These are phyloP conservation scores for Microcos paniculata DNA, from an alignment of 345 rosid genomes.

Conservation along the genomic window DNA sequence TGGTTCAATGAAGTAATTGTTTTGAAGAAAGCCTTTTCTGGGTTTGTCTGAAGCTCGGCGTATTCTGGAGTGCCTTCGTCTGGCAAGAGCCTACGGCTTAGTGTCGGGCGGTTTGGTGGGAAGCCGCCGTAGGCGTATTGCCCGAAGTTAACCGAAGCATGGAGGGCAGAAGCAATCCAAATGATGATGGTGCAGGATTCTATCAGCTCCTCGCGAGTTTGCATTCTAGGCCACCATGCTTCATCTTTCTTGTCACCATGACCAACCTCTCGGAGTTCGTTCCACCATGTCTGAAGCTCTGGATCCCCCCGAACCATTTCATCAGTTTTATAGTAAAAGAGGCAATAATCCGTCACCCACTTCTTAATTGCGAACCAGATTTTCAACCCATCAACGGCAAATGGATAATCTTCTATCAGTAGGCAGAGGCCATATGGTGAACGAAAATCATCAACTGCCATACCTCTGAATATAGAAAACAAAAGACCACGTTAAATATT, in stretches of 20 bases:
- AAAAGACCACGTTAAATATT: neutral
- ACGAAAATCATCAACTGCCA: slow-evolving; percentile 50
- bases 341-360: slow-evolving; percentile 75
- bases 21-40: slow-evolving; percentile 54
- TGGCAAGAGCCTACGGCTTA: slow-evolving; percentile 81
- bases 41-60: slow-evolving; percentile 43
- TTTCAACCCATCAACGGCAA: slow-evolving; percentile 82
- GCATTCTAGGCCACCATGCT: slow-evolving; percentile 78
- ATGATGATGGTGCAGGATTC: slow-evolving; percentile 67
- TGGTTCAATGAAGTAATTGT: slow-evolving; percentile 76
- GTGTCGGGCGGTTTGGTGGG: slow-evolving; percentile 81
- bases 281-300: slow-evolving; percentile 87
- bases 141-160: slow-evolving; percentile 86
- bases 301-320: slow-evolving; percentile 49
- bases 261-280: slow-evolving; percentile 57
- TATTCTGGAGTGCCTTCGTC: slow-evolving; percentile 71
- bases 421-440: slow-evolving; percentile 50
- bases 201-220: slow-evolving; percentile 45
- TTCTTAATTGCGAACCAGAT: slow-evolving; percentile 78
- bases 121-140: slow-evolving; percentile 88
- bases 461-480: slow-evolving; percentile 44
- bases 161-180: slow-evolving; percentile 91
- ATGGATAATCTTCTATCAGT: slow-evolving; percentile 79
- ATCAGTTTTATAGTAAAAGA: slow-evolving; percentile 57
- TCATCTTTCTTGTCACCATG: slow-evolving; percentile 74